Evolutionary conservation across 768 basidiomycete genomes (phyloP).

Genomic region (Mycena olivaceomarginata): DNA sequence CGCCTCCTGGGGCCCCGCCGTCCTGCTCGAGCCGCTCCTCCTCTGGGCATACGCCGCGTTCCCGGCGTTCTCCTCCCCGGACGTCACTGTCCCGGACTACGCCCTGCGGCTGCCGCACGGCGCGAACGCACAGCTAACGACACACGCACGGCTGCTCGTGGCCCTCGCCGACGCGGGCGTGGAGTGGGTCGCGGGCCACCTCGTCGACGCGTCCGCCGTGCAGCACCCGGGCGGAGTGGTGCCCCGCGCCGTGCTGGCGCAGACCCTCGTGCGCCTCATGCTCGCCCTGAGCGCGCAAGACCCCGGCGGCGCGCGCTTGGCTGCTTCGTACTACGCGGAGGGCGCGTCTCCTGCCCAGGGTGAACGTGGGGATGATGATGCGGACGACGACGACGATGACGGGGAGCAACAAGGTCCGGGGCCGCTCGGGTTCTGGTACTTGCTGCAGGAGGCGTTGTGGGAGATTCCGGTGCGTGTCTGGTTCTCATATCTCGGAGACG

Average conservation of each 20-base stretch:
- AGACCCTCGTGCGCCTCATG: slow-evolving; percentile 73
- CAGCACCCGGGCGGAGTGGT: background rate
- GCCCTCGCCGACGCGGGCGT: slow-evolving; percentile 38
- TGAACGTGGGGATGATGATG: slow-evolving; percentile 77
- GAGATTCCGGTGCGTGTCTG: slow-evolving; percentile 59
- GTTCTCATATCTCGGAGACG: slow-evolving; percentile 28
- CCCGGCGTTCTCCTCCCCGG: background rate
- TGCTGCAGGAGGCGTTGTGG: slow-evolving; percentile 93
- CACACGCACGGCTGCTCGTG: slow-evolving; percentile 28
- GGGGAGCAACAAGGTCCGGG: slow-evolving; percentile 91
- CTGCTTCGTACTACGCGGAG: background rate
- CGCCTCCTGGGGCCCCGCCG: slow-evolving; percentile 79
- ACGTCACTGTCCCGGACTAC: too few species aligned
- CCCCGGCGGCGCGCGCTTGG: slow-evolving; percentile 29
- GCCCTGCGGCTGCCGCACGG: background rate
- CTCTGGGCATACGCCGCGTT: slow-evolving; percentile 72
- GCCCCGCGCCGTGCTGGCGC: background rate
- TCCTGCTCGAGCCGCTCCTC: slow-evolving; percentile 91
- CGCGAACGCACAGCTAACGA: background rate
- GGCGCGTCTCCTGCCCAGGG: background rate
- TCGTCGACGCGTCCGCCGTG: slow-evolving; percentile 50
- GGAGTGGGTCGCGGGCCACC: slow-evolving; percentile 39
- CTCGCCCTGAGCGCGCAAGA: slow-evolving; percentile 81
- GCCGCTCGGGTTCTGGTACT: slow-evolving; percentile 93
- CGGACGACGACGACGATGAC: slow-evolving; percentile 91